These are phyloP conservation scores for Paraglomus brasilianum DNA, from an alignment of 192 early-diverging fungal genomes.

Conservation along the genomic window DNA sequence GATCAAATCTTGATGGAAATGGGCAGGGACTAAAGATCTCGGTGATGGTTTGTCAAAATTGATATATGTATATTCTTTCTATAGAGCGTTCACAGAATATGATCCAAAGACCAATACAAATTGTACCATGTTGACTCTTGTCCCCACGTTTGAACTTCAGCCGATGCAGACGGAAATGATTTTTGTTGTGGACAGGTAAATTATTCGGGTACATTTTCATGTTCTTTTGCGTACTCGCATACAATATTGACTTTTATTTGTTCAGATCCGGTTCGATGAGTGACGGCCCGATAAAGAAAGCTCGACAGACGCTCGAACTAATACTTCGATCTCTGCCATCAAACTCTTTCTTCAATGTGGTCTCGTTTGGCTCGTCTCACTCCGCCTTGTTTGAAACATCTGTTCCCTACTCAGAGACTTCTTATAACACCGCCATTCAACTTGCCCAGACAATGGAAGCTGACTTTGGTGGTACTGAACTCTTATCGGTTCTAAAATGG, in stretches of 20 bases:
- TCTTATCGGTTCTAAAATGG: slow-evolving; percentile 38
- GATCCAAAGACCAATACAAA: slow-evolving; percentile 35
- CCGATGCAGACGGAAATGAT: slow-evolving; percentile 36
- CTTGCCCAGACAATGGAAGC: slow-evolving; percentile 40
- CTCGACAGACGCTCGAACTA: slow-evolving; percentile 41
- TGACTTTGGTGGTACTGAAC: slow-evolving; percentile 51
- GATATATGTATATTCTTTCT: not conserved
- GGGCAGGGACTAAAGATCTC: no score
- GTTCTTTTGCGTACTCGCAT: no score
- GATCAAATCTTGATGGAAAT: no score
- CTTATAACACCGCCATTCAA: slow-evolving; percentile 37
- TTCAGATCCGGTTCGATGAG: slow-evolving; percentile 54
- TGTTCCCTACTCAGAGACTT: slow-evolving; percentile 37
- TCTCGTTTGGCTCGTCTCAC: slow-evolving; percentile 46
- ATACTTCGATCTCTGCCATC: slow-evolving; percentile 50
- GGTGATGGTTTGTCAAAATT: no score
- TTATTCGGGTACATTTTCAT: no score
- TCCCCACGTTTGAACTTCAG: slow-evolving; percentile 42
- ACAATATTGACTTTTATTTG: no score
- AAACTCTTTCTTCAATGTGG: slow-evolving; percentile 47
- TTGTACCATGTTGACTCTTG: slow-evolving; percentile 43
- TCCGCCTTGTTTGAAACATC: slow-evolving; percentile 40
- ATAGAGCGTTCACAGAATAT: slow-evolving; percentile 38
- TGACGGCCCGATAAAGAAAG: slow-evolving; percentile 41
- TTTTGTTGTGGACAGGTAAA: slow-evolving; percentile 47